Evolutionary conservation across 2,329 filamentous ascomycete genomes (phyloP).

Genomic region (Fusarium domesticum): DNA sequence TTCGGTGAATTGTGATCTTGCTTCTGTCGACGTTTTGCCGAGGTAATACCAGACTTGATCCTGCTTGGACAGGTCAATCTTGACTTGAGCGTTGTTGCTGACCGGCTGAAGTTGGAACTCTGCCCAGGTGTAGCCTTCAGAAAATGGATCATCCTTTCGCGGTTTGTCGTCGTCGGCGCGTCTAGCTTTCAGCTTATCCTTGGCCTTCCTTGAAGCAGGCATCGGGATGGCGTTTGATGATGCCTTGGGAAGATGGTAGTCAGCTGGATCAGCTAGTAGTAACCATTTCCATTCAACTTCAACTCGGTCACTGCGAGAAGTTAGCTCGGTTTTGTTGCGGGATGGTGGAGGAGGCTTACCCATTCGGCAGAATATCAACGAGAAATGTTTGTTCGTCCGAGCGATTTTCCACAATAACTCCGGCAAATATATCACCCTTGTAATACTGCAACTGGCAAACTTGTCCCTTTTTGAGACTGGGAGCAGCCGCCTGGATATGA

Average conservation of each 20-base stretch:
- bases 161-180: slow-evolving; percentile 60
- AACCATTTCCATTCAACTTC: slow-evolving; percentile 87
- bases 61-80: slow-evolving; percentile 68
- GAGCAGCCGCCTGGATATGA: slow-evolving; percentile 66
- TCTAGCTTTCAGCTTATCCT: slow-evolving; percentile 66
- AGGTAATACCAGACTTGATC: slow-evolving; percentile 88
- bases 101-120: slow-evolving; percentile 70
- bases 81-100: slow-evolving; percentile 59
- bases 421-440: slow-evolving; percentile 86
- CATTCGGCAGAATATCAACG: slow-evolving; percentile 79
- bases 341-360: slow-evolving; percentile 51
- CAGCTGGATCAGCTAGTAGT: slow-evolving; percentile 66
- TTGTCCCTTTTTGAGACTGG: slow-evolving; percentile 66
- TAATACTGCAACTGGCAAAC: slow-evolving; percentile 84
- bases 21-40: slow-evolving; percentile 80
- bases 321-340: slow-evolving; percentile 36
- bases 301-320: slow-evolving; percentile 58
- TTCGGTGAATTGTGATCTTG: slow-evolving; percentile 86
- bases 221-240: slow-evolving; percentile 70
- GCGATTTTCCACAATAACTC: slow-evolving; percentile 80
- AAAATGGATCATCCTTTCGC: slow-evolving; percentile 63
- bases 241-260: slow-evolving; percentile 71
- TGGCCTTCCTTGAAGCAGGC: slow-evolving; percentile 59
- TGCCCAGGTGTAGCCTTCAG: slow-evolving; percentile 68
- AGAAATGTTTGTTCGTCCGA: slow-evolving; percentile 71